Evolutionary conservation across 2,329 filamentous ascomycete genomes (phyloP).

Genomic region (Monosporascus sp.): DNA sequence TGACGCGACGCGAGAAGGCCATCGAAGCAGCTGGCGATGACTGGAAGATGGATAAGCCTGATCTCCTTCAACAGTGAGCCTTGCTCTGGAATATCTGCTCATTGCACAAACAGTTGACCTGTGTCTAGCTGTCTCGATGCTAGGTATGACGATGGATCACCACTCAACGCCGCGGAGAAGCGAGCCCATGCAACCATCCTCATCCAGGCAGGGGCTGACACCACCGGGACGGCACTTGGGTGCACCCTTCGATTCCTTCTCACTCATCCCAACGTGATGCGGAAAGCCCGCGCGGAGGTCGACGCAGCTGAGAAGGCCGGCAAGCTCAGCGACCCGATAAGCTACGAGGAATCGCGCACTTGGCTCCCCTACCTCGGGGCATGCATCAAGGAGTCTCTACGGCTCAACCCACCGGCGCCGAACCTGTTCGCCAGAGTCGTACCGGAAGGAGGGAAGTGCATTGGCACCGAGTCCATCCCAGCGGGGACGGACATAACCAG

Average conservation of each 20-base stretch:
- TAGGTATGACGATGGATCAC: constrained; percentile 19
- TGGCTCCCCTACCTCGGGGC: constrained; percentile 15
- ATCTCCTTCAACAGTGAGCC: constrained; percentile 32
- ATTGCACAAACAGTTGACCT: background rate
- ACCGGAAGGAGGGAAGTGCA: constrained; percentile 3
- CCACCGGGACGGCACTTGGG: constrained; percentile 7
- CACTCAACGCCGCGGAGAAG: constrained; percentile 27
- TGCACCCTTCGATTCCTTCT: constrained; percentile 3
- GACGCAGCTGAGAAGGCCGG: background rate
- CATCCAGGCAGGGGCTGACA: constrained; percentile 10
- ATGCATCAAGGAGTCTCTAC: constrained; percentile 12
- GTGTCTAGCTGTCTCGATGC: constrained; percentile 22
- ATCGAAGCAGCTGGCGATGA: constrained; percentile 6
- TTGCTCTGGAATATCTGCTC: too few relatives aligned
- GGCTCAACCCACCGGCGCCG: constrained; percentile 9
- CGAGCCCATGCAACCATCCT: constrained; percentile 14
- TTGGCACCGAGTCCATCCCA: constrained; percentile 7
- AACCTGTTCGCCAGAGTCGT: constrained; percentile 10
- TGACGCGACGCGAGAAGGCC: constrained; percentile 20
- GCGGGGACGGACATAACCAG: constrained; percentile 25
- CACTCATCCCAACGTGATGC: constrained; percentile 1
- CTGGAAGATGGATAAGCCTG: constrained; percentile 15
- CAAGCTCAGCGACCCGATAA: constrained; percentile 6
- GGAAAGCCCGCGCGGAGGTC: constrained; percentile 2
- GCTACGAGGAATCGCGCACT: constrained; percentile 10